phyloP scores from a whole-genome alignment of 306 rosid species.

The Elaeagnus macrophylla region DNA sequence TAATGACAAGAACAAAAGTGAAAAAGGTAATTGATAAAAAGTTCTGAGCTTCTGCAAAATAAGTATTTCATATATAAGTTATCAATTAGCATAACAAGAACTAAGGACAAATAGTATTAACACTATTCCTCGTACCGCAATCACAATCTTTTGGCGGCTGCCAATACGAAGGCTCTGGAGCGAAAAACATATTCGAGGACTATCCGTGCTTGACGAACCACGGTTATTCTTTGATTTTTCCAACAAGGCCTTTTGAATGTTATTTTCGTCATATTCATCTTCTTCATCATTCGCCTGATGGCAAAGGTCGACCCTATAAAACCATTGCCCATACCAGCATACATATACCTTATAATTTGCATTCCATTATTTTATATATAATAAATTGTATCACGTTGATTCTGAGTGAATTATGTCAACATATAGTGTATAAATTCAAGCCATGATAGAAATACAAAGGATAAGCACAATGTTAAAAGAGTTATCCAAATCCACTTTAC shows the following conservation, averaged over 20 bases:
- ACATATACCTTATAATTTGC: conserved; percentile 22
- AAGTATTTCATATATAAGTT: too few relatives aligned
- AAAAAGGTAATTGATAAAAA: conserved; percentile 1
- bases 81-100: background rate
- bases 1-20: background rate
- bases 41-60: background rate
- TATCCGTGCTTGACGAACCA: conserved; percentile 22
- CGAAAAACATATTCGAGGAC: conserved; percentile 42
- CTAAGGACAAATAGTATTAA: background rate
- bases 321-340: conserved; percentile 31
- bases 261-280: conserved; percentile 44
- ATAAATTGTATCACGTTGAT: too few relatives aligned
- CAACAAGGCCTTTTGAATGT: conserved; percentile 36
- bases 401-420: too few relatives aligned
- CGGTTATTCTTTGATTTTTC: conserved; percentile 28
- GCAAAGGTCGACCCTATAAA: conserved; percentile 68
- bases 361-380: background rate
- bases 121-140: conserved; percentile 31
- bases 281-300: conserved; percentile 71
- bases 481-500: too few relatives aligned
- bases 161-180: conserved; percentile 46
- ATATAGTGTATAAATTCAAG: too few relatives aligned
- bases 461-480: too few relatives aligned
- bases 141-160: conserved; percentile 52
- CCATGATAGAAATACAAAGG: too few relatives aligned